Base-by-base conservation (phyloP, 2,329 filamentous ascomycete species). In the Fusarium aywerte region DNA sequence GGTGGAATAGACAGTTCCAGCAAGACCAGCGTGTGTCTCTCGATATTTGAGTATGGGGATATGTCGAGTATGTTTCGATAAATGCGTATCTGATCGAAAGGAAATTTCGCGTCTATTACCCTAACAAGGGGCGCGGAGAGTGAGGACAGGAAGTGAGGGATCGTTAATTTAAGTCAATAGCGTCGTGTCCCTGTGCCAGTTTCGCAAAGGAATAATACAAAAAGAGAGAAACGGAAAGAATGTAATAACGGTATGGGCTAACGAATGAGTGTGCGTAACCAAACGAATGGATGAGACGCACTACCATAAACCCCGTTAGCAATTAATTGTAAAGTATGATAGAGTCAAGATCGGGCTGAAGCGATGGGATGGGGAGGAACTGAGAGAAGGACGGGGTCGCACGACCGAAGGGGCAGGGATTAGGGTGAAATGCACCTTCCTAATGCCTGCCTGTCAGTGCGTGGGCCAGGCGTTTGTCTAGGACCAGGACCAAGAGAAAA, bases 221-320 rank as follows among this genome's bases (percentile, higher is more conserved):
- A 16, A 62, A 67, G 42, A 55, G 43, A 53, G 16, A 54, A 58
- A 43, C 32, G 27, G 45, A 69, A 69, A 65, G 67, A 70, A 65
- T 58, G 63, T 58, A 20, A 33, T 44, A 62, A 35, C 50, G 31
- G 44, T 55, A 53, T 63, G 39, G 45, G 44, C 42, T 51, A 68
- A 44, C 65, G 65, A 69, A 33, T 51, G 65, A 62, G 56, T 52
- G 50, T 69, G 66, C 58, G 62, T 64, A 65, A 65, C 67, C 62
- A 69, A 69, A 67, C 58, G 67, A 69, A 55, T 67, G 67, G 67
- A 60, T 67, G 58, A 69, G 62, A 64, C 67, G 66, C 66, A 69
- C 66, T 63, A 69, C 62, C 58, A 67, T 67, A 58, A 63, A 67
- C 49, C 54, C 62, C 50, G 67, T 64, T 64, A 69, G 54, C 54